These are phyloP conservation scores for Aurantiochytrium sp. DNA, from an alignment of 108 stramenopile species.

Conservation along the genomic window DNA sequence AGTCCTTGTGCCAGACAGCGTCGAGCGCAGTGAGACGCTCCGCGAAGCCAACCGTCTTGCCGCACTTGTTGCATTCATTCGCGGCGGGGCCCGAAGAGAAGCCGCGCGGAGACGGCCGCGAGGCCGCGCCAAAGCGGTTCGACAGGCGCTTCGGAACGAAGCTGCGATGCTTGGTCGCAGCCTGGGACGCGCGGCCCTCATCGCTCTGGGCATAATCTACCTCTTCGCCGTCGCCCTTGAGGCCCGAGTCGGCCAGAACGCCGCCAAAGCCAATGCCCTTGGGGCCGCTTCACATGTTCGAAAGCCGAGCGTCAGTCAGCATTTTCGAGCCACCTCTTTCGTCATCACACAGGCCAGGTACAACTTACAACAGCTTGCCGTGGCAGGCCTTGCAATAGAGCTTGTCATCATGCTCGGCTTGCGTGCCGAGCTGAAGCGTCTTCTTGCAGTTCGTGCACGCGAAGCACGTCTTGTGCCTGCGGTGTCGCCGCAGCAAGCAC, in stretches of 20 bases:
- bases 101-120: too few relatives aligned
- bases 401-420: background rate
- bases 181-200: background rate
- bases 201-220: background rate
- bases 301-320: too few relatives aligned
- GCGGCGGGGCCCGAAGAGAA: background rate
- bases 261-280: background rate
- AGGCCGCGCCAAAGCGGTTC: too few relatives aligned
- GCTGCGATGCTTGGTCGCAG: background rate
- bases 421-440: background rate
- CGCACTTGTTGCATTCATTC: background rate
- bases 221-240: background rate
- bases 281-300: background rate
- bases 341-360: background rate
- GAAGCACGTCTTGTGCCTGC: slow-evolving; percentile 3
- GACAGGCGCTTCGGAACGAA: background rate
- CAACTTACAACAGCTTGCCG: background rate
- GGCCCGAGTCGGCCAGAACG: background rate
- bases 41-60: slow-evolving; percentile 2
- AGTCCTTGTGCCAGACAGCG: background rate
- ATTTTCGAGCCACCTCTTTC: too few relatives aligned
- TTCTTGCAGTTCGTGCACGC: slow-evolving; percentile 7
- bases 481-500: too few relatives aligned
- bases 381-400: background rate
- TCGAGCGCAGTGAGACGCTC: background rate